Percentiles rank a stretch among this genome's conserved stretches.
Evolutionary conservation across 2,329 filamentous ascomycete species (phyloP).

Genomic region (Alternaria incomplexa): DNA sequence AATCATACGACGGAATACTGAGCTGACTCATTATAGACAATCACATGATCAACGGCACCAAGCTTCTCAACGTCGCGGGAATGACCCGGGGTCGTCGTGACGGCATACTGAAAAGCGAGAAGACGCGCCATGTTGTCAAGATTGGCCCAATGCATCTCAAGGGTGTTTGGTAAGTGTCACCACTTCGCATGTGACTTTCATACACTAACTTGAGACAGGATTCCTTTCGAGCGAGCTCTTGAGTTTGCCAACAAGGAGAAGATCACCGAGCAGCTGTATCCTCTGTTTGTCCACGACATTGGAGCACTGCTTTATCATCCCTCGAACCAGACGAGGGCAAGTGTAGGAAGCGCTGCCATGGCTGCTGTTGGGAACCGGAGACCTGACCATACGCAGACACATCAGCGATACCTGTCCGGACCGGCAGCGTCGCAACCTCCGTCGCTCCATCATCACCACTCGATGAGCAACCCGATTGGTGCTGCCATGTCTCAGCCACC

Average conservation of each 20-base stretch:
- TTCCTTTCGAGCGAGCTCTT: slow-evolving; percentile 94
- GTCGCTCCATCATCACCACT: slow-evolving; percentile 74
- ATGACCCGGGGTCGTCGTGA: slow-evolving; percentile 97
- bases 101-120: slow-evolving; percentile 97
- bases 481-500: slow-evolving; percentile 70
- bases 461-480: slow-evolving; percentile 66
- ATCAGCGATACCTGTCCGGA: slow-evolving; percentile 63
- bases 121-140: slow-evolving; percentile 95
- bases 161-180: slow-evolving; percentile 58
- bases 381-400: slow-evolving; percentile 50
- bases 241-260: slow-evolving; percentile 99
- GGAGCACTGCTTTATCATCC: slow-evolving; percentile 92
- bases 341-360: slow-evolving; percentile 73
- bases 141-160: slow-evolving; percentile 99
- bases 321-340: slow-evolving; percentile 81
- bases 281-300: slow-evolving; percentile 97
- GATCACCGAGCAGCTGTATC: slow-evolving; percentile 94
- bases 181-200: not conserved
- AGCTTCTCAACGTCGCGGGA: slow-evolving; percentile 92
- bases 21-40: slow-evolving; percentile 68
- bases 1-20: not conserved
- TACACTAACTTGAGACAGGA: slow-evolving; percentile 65
- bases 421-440: slow-evolving; percentile 66
- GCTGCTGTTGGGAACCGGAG: slow-evolving; percentile 71
- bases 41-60: slow-evolving; percentile 99